Evolutionary conservation across 306 rosid species (phyloP), one percentile per base, ranked within the genome.

Genomic region (Arachis stenosperma): DNA sequence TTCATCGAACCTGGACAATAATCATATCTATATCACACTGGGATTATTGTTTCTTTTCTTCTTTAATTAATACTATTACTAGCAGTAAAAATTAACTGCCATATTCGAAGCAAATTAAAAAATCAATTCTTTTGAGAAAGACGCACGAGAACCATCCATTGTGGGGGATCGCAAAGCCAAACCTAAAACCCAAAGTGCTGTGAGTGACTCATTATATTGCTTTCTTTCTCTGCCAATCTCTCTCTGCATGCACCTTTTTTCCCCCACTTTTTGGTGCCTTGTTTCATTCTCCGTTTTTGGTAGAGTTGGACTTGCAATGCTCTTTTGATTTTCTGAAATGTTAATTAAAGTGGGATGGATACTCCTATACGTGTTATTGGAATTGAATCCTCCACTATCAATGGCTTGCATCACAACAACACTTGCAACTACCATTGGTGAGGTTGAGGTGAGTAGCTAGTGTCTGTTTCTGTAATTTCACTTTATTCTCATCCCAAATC

Each of bases 1-100:
- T 81, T 65, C 86, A 84, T 82, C 41, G 88, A 70, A 85, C 84
- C 82, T 83, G 65, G 87, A 85, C 89, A 8, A 14, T 40, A 8
- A 2, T 33, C 37, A 33, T 33, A 33, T 33, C 3, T 33, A 22
- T 4, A 33, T 33, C 37, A 2, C 37, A 15, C 6, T 22, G 59
- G 44, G 58, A 44, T 73, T 55, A 0, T 1, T 52, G 7, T 43
- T 22, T 39, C 2, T 29, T 50, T 48, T 50, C 30, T 7, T 75
- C 40, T 33, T 33, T 33, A 33, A 33, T 33, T 2, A 2, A 2
- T 33, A 33, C 37, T 33, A 33, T 33, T 33, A 33, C 37, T 33
- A 33, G 37, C 37, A 33, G 37, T 33, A 33, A 33, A 33, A 53
- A 42, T 54, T 50, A 37, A 53, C 41, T 58, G 2, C 71, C 6